Evolutionary conservation across 2,329 filamentous ascomycete species (phyloP).

Genomic region (Neoascochyta sp.): DNA sequence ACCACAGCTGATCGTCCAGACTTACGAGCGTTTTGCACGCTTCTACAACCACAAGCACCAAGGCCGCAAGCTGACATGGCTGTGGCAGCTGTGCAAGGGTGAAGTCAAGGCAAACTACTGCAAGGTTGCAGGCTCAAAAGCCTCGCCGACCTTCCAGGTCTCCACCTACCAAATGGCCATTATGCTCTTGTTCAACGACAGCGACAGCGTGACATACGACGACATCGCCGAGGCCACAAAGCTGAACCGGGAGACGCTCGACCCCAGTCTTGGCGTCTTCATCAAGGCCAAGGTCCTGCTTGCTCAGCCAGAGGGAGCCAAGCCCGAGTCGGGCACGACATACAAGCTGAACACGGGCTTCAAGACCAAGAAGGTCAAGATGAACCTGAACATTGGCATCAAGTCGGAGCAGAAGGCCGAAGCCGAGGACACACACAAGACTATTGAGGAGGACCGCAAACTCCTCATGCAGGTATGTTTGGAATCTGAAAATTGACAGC

Average conservation of each 20-base stretch:
- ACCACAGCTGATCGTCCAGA: slow-evolving; percentile 76
- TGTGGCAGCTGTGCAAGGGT: slow-evolving; percentile 98
- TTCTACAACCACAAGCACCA: slow-evolving; percentile 98
- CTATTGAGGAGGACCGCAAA: slow-evolving; percentile 96
- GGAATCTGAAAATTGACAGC: background rate
- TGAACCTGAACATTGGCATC: slow-evolving; percentile 92
- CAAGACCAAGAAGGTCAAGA: slow-evolving; percentile 96
- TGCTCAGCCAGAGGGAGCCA: slow-evolving; percentile 67
- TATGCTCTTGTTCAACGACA: slow-evolving; percentile 89
- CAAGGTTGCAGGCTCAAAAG: slow-evolving; percentile 63
- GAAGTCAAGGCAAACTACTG: slow-evolving; percentile 93
- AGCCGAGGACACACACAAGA: slow-evolving; percentile 97
- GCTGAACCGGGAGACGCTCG: slow-evolving; percentile 75
- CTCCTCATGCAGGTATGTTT: slow-evolving; percentile 85
- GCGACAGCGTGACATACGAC: slow-evolving; percentile 78
- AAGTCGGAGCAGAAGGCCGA: slow-evolving; percentile 96
- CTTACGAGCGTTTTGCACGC: slow-evolving; percentile 81
- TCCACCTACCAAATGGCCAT: slow-evolving; percentile 98
- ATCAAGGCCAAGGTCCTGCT: slow-evolving; percentile 88
- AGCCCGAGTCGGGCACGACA: slow-evolving; percentile 71
- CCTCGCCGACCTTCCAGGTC: slow-evolving; percentile 93
- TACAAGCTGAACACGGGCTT: slow-evolving; percentile 91
- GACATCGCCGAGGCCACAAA: slow-evolving; percentile 81
- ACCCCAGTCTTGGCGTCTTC: slow-evolving; percentile 80
- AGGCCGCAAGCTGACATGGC: slow-evolving; percentile 92